Base-by-base conservation (phyloP, 228 moss, liverwort and hornwort species). In the Sphagnum fallax region DNA sequence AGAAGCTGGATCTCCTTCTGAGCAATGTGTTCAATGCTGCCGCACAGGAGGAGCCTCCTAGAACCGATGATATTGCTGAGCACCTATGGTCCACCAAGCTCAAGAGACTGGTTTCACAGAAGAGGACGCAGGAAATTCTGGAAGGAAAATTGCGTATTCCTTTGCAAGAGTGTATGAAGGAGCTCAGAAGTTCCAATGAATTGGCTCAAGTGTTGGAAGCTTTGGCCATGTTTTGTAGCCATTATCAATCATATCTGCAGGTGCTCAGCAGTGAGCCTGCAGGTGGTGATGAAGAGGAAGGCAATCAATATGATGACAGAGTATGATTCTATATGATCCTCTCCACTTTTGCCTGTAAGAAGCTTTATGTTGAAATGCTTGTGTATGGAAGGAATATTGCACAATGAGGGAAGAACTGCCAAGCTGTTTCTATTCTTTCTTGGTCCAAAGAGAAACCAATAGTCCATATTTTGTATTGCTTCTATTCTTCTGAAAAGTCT, bases 171-270 rank as follows among this genome's bases (percentile, higher is more conserved):
- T 75, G 85, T 74, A 73, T 85, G 69, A 71, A 52, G 18, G 61
- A 69, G n/a, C 70, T 85, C 52, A 74, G 69, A 6, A 70, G 72
- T 70, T 78, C 81, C 65, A 52, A 5, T 12, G 55, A 16, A 1
- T 57, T 79, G 70, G 65, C 70, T 69, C 74, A 81, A 57, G 85
- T 85, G 79, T 64, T 85, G 18, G 74, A 85, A 55, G 32, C 68
- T 57, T 81, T 85, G 69, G 62, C 79, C 58, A 65, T 6, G 60
- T 72, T 85, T 10, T 76, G 67, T 79, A 76, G 69, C 47, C 78
- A 72, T 48, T 75, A 74, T 60, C 16, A 47, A 55, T 64, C 61
- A 61, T 73, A 78, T 63, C 58, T 62, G 61, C 75, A 75, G 47
- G 48, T 70, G 32, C 32, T 65, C 67, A 81, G 71, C 74, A 62